Percentiles rank a stretch among this genome's conserved stretches.
Evolutionary conservation across 345 rosid species (phyloP).

Genomic region (Streptanthus diversifolius): DNA sequence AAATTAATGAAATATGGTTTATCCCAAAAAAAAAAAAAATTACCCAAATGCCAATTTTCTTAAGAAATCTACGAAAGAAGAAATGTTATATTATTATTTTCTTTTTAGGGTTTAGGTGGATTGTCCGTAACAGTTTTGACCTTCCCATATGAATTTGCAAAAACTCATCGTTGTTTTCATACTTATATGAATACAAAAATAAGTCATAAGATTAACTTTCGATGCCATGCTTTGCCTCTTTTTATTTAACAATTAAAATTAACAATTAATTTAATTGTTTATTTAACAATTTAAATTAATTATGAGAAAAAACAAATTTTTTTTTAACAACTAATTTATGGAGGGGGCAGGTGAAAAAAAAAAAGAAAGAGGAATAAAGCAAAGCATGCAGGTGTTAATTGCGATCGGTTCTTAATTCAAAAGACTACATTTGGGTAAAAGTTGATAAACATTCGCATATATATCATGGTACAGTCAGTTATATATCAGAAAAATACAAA

Average conservation of each 20-base stretch:
- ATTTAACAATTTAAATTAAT: neutral
- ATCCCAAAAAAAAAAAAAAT: too few species aligned
- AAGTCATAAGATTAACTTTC: conserved; percentile 3
- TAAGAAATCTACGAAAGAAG: neutral
- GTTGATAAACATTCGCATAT: neutral
- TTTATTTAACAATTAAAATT: neutral
- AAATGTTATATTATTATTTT: neutral
- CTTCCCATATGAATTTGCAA: neutral
- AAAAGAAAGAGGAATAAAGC: neutral
- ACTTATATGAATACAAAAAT: neutral
- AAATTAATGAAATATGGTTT: too few species aligned
- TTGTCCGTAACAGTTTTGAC: neutral
- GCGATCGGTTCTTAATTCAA: neutral
- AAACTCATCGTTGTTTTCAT: neutral
- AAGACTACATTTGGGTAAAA: neutral
- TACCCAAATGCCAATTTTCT: neutral
- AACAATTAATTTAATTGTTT: too few species aligned
- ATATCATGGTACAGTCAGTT: neutral
- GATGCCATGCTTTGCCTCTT: neutral
- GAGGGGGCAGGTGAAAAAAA: neutral
- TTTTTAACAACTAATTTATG: too few species aligned
- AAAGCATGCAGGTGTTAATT: neutral
- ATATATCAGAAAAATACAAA: neutral
- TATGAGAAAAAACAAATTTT: too few species aligned
- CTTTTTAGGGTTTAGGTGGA: conserved; percentile 1